Percentiles rank a stretch among this genome's conserved stretches.
phyloP scores from a whole-genome alignment of 257 asterid species.

The Oldenlandia corymbosa region DNA sequence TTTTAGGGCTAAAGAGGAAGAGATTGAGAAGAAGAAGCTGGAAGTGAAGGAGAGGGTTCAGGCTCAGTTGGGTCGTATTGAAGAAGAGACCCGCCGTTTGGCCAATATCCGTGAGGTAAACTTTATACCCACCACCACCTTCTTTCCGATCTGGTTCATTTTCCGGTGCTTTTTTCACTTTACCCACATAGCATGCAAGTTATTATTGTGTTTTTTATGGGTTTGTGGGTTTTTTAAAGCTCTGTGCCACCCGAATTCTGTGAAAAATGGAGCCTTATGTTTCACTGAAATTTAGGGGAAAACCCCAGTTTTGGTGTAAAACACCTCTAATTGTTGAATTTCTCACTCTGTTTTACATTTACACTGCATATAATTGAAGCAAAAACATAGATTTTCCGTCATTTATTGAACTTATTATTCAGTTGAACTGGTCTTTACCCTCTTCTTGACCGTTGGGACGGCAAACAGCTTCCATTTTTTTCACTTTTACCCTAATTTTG shows the following conservation, averaged over 20 bases:
- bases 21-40: conserved; percentile 90
- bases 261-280: neutral
- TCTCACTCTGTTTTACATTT: neutral
- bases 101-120: conserved; percentile 83
- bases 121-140: neutral
- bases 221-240: neutral
- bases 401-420: too few species aligned
- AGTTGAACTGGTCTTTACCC: neutral
- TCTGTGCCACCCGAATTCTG: neutral
- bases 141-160: conserved; percentile 1
- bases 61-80: conserved; percentile 92
- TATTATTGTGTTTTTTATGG: neutral
- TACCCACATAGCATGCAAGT: conserved; percentile 1
- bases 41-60: conserved; percentile 88
- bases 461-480: neutral
- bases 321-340: neutral
- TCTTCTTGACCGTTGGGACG: neutral
- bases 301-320: neutral
- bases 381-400: neutral
- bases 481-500: neutral
- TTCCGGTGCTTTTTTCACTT: neutral
- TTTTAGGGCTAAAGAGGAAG: conserved; percentile 94
- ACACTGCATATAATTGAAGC: neutral
- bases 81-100: conserved; percentile 85
- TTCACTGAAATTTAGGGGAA: neutral